Evolutionary conservation across 129 eudicot genomes (phyloP).

Genomic region (Daucus carota): DH1_v3.0 NC_030387.2:4588001-4588500

Average conservation of each 20-base stretch:
- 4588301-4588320: background rate
- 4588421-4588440: too few relatives aligned
- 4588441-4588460: too few relatives aligned
- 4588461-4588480: too few relatives aligned
- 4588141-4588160: background rate
- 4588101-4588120: background rate
- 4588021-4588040: background rate
- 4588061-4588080: background rate
- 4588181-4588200: too few relatives aligned
- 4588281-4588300: background rate
- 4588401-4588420: too few relatives aligned
- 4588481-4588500: too few relatives aligned
- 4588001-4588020: slow-evolving; percentile 72
- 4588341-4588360: too few relatives aligned
- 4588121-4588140: background rate
- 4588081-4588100: too few relatives aligned
- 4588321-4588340: too few relatives aligned
- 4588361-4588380: too few relatives aligned
- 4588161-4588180: too few relatives aligned
- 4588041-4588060: background rate
- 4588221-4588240: background rate
- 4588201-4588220: background rate
- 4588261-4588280: background rate
- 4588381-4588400: too few relatives aligned
- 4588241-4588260: background rate